phyloP scores from a whole-genome alignment of 306 rosid species.

The Aeschynomene evenia region DNA sequence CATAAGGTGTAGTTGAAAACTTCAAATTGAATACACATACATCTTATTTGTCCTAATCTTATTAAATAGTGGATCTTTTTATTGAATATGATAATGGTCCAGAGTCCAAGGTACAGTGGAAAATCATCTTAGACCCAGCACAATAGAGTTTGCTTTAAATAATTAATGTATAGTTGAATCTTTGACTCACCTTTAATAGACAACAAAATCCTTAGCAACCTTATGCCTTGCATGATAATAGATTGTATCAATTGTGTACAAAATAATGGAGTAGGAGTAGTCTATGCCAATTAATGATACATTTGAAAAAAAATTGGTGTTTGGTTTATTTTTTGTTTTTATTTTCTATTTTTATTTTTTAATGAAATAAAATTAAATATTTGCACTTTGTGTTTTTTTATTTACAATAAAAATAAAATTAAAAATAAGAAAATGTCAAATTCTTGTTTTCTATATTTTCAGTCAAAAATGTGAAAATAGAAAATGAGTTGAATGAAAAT shows the following conservation, averaged over 20 bases:
- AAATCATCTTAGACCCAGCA: background rate
- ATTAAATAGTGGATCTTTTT: conserved; percentile 24
- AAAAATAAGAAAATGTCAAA: no score
- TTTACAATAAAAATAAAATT: no score
- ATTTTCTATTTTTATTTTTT: no score
- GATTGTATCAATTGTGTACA: background rate
- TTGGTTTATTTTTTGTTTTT: no score
- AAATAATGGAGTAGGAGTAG: background rate
- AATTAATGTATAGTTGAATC: background rate
- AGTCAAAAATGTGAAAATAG: no score
- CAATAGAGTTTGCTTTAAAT: conserved; percentile 17
- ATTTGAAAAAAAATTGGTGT: background rate
- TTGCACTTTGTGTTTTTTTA: no score
- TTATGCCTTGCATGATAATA: background rate
- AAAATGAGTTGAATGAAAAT: no score
- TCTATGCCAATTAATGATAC: background rate
- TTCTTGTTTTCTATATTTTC: no score
- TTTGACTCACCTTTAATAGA: conserved; percentile 32
- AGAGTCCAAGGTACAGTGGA: background rate
- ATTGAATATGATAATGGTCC: conserved; percentile 24
- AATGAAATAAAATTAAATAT: no score
- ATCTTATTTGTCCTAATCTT: conserved; percentile 18
- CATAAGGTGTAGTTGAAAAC: conserved; percentile 17
- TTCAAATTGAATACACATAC: conserved; percentile 13
- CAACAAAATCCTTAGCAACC: conserved; percentile 9